phyloP scores from a whole-genome alignment of 2,329 filamentous ascomycete genomes.

The Emergomyces pasteurianus region DNA sequence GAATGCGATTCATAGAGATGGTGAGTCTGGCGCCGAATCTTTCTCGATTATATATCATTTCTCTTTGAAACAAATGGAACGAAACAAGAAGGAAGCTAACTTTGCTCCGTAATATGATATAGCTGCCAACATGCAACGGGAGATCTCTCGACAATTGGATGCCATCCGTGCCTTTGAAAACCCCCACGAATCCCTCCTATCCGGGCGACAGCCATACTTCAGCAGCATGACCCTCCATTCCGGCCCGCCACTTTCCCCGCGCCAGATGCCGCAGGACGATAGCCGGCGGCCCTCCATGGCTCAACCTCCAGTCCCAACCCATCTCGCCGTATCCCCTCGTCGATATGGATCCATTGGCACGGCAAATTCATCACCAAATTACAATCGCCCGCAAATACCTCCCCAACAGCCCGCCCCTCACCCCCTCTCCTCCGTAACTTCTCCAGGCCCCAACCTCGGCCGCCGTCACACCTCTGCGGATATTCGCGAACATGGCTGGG shows the following conservation, averaged over 20 bases:
- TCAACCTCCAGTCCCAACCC: conserved; percentile 68
- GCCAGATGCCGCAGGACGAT: conserved; percentile 78
- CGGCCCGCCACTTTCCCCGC: conserved; percentile 65
- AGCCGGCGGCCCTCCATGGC: conserved; percentile 59
- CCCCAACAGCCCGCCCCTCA: conserved; percentile 59
- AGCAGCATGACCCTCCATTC: conserved; percentile 52
- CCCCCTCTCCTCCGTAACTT: conserved; percentile 44
- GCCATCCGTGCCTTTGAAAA: conserved; percentile 44
- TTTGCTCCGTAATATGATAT: not conserved
- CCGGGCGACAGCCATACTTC: conserved; percentile 55
- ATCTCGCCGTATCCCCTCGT: conserved; percentile 64
- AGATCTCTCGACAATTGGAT: conserved; percentile 51
- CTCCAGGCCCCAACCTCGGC: conserved; percentile 53
- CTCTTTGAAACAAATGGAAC: not conserved
- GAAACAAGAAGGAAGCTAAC: conserved; percentile 5
- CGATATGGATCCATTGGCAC: conserved; percentile 78
- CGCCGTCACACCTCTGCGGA: conserved; percentile 91
- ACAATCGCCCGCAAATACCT: conserved; percentile 56
- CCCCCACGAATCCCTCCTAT: conserved; percentile 54
- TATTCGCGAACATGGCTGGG: conserved; percentile 76
- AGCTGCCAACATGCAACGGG: conserved; percentile 49
- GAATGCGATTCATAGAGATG: conserved; percentile 66
- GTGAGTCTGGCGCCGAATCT: conserved; percentile 41
- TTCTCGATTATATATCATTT: not conserved
- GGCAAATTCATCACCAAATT: conserved; percentile 57